Evolutionary conservation across 768 basidiomycete species (phyloP).

Genomic region (Kwoniella newhampshirensis): DNA sequence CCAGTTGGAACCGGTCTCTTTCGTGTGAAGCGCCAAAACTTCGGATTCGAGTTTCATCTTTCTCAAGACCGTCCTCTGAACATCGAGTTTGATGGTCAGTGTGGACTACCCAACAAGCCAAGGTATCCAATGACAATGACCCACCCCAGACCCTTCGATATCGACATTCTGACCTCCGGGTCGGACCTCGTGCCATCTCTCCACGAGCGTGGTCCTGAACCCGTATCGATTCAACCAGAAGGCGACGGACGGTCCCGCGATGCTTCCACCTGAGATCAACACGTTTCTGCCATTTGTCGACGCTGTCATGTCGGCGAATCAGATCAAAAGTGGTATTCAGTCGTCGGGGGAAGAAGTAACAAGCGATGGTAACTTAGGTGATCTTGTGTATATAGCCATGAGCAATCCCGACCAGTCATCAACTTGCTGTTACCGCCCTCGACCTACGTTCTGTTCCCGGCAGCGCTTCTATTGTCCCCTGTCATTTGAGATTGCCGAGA

Average conservation of each 20-base stretch:
- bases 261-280: slow-evolving; percentile 42
- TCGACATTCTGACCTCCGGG: slow-evolving; percentile 46
- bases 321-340: too few relatives aligned
- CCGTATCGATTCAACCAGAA: slow-evolving; percentile 33
- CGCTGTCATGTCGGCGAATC: too few relatives aligned
- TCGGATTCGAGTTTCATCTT: slow-evolving; percentile 33
- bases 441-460: too few relatives aligned
- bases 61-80: slow-evolving; percentile 25
- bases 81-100: too few relatives aligned
- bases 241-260: slow-evolving; percentile 44
- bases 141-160: slow-evolving; percentile 23
- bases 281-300: not conserved
- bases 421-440: too few relatives aligned
- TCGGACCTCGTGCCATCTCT: slow-evolving; percentile 27
- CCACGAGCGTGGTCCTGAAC: slow-evolving; percentile 36
- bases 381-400: too few relatives aligned
- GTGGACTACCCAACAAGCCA: too few relatives aligned
- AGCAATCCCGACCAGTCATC: too few relatives aligned
- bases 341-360: too few relatives aligned
- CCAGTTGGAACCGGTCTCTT: slow-evolving; percentile 30
- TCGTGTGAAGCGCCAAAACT: slow-evolving; percentile 20
- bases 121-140: not conserved
- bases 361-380: too few relatives aligned
- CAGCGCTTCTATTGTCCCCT: too few relatives aligned
- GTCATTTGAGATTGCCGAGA: too few relatives aligned